Conservation (phyloP, 495 filamentous ascomycete species). For the Daldinia bambusicola region DNA sequence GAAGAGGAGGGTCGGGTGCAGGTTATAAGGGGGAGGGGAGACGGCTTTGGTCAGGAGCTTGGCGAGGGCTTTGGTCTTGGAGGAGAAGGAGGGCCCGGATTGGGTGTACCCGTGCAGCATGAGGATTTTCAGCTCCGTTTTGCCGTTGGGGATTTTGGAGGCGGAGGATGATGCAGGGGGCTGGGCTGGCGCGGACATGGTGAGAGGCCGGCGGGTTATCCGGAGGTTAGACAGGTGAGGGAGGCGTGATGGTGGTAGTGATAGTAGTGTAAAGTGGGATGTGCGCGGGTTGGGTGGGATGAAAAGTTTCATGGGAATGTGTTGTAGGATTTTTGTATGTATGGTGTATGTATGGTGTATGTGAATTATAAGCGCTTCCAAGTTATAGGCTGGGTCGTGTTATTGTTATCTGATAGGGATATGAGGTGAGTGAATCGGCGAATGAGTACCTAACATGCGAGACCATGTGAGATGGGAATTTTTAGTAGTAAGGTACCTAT, state of each 20-base stretch:
- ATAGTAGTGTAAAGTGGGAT: neutral
- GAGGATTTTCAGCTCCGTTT: slow-evolving; percentile 61
- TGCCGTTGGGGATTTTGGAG: slow-evolving; percentile 45
- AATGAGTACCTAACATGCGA: too few species aligned
- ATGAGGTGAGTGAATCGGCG: too few species aligned
- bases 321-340: neutral
- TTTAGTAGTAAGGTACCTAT: too few species aligned
- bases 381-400: too few species aligned
- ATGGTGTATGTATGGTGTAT: neutral
- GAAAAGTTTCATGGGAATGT: slow-evolving; percentile 13
- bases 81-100: slow-evolving; percentile 84
- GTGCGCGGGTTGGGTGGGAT: neutral
- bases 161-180: neutral
- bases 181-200: slow-evolving; percentile 16
- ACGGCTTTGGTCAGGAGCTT: slow-evolving; percentile 83
- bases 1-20: slow-evolving; percentile 67
- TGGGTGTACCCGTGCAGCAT: slow-evolving; percentile 88
- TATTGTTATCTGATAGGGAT: too few species aligned
- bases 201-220: slow-evolving; percentile 9
- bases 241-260: too few species aligned
- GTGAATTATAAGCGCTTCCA: neutral
- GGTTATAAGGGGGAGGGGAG: slow-evolving; percentile 58
- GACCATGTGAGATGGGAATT: too few species aligned
- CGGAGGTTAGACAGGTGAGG: neutral
- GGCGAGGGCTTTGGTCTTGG: slow-evolving; percentile 87